Conservation (phyloP, 805 yeast species). For the Suhomyces emberorum region DNA sequence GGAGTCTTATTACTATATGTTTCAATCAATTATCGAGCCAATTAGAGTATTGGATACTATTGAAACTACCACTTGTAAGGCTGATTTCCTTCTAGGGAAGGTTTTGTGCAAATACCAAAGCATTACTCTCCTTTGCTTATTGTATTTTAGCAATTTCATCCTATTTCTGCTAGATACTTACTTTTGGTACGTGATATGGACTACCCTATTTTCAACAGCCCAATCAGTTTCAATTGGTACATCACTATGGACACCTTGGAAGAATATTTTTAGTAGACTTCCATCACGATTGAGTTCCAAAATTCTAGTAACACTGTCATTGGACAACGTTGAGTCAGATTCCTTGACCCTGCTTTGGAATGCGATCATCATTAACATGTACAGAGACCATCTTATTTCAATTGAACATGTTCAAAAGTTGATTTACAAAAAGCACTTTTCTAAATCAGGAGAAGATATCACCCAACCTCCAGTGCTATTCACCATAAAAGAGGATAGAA, state of each 20-base stretch:
- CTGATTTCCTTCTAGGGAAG: constrained; percentile 55
- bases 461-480: constrained; percentile 73
- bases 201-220: constrained; percentile 67
- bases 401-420: constrained; percentile 68
- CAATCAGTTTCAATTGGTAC: constrained; percentile 72
- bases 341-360: constrained; percentile 60
- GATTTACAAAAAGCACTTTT: constrained; percentile 50
- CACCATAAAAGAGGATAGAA: constrained; percentile 76
- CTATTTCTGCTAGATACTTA: constrained; percentile 79
- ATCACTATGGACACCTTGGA: constrained; percentile 88
- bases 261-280: constrained; percentile 68
- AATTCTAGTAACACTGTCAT: constrained; percentile 47
- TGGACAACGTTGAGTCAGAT: constrained; percentile 44
- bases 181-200: constrained; percentile 82
- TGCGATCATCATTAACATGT: constrained; percentile 78
- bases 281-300: constrained; percentile 77
- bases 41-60: constrained; percentile 62
- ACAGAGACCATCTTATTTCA: constrained; percentile 72
- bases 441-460: constrained; percentile 33
- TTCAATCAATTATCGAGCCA: constrained; percentile 70
- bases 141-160: constrained; percentile 59
- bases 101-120: constrained; percentile 57
- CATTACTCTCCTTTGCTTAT: constrained; percentile 47
- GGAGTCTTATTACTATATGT: constrained; percentile 77
- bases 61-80: constrained; percentile 54